Evolutionary conservation across 331 rosid species (phyloP), one percentile per base, ranked within the genome.

Genomic region (Pyrus hybrid): DNA sequence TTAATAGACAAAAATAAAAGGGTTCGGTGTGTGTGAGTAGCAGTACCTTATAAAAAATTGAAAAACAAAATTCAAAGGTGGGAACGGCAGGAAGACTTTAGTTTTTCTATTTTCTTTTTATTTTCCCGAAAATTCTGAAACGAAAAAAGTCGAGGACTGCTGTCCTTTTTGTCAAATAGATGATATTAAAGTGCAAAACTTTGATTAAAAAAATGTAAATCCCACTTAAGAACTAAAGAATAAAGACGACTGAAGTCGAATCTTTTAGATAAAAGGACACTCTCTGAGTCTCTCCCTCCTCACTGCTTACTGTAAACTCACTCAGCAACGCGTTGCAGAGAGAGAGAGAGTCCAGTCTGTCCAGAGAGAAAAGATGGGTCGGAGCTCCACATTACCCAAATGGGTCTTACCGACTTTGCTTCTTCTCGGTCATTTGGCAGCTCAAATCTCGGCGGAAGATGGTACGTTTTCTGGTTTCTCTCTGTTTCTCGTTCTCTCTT

Each of bases 191-290:
- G 79, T 7, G 58, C 23, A 10, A 62, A 73, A 13, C 71, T 67
- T 80, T 76, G 62, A 53, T 74, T 30, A 81, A 68, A 79, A 58
- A 73, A 77, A 32, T n/a, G 32, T 67, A 69, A 66, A 77, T 37
- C 35, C 22, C 25, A 79, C 63, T 20, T 61, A 68, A 1, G 28
- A 63, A 49, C 51, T 67, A 13, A 76, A 70, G 70, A 49, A 45
- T 65, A 77, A 81, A 67, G 84, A 68, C 74, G 67, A 35, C 1
- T 10, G 67, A 32, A 45, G 49, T 45, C 81, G 93, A 84, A 84
- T 87, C 96, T 88, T 78, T 84, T 80, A 37, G 47, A 85, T 85
- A 88, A 85, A 92, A 84, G 77, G 90, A 79, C 78, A 54, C 83
- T 47, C 49, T 41, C n/a, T n/a, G n/a, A n/a, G n/a, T n/a, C n/a